A percentile compares a stretch with the other conserved stretches of the same genome.
These are phyloP conservation scores for Neltuma alba DNA, from an alignment of 306 rosid species.

Conservation along the genomic window DNA sequence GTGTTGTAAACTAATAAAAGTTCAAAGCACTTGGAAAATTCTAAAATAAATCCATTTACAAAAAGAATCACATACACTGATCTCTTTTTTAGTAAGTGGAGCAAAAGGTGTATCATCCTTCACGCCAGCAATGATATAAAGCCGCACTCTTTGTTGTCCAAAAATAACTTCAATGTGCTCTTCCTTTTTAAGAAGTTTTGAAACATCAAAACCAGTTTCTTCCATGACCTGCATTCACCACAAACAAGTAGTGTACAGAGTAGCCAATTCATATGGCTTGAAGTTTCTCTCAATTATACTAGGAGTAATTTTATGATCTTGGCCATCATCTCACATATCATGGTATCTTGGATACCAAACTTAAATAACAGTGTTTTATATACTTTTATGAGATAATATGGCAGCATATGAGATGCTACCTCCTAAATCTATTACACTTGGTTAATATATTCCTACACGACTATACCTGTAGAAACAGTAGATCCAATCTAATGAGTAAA, in stretches of 20 bases:
- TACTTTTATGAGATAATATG: not conserved
- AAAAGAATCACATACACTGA: slow-evolving; percentile 76
- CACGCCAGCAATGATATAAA: slow-evolving; percentile 90
- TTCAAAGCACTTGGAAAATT: slow-evolving; percentile 2
- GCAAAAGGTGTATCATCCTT: slow-evolving; percentile 91
- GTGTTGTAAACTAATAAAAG: slow-evolving; percentile 1
- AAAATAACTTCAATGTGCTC: slow-evolving; percentile 76
- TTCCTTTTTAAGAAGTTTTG: slow-evolving; percentile 69
- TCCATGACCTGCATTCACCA: slow-evolving; percentile 78
- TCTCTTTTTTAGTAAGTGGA: slow-evolving; percentile 95
- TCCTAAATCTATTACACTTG: slow-evolving; percentile 16
- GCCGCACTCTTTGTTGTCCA: slow-evolving; percentile 97
- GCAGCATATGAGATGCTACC: not conserved
- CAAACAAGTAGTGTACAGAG: slow-evolving; percentile 29
- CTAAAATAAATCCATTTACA: slow-evolving; percentile 8
- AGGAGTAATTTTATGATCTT: not conserved
- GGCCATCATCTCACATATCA: not conserved
- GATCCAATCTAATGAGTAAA: not conserved
- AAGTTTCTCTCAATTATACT: slow-evolving; percentile 19
- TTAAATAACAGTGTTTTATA: not conserved
- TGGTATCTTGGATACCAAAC: not conserved
- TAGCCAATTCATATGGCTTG: slow-evolving; percentile 7
- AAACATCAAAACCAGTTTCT: slow-evolving; percentile 94
- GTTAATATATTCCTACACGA: slow-evolving; percentile 15
- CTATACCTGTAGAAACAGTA: slow-evolving; percentile 11